Evolutionary conservation across 2,329 filamentous ascomycete genomes (phyloP), one percentile per base, ranked within the genome.

Genomic region (Ophiognomonia clavigignenti-juglandacearum): DNA sequence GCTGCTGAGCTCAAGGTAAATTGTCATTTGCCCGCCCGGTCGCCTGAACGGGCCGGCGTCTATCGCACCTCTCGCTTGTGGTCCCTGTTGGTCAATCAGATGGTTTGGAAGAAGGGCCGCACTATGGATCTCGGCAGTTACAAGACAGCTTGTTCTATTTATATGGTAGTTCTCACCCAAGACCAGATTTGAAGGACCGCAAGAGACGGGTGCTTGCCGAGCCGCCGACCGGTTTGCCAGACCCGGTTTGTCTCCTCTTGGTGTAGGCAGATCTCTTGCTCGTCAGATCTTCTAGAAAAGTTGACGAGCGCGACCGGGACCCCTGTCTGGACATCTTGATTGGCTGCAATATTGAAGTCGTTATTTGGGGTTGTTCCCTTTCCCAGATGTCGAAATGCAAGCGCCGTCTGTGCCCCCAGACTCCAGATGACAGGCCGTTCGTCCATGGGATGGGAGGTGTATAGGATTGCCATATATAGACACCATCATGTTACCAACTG

Each of bases 31-130:
- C 29, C 39, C 40, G 48, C 45, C 45, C 24, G 50, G 50, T 46
- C 50, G 50, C 46, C 46, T 32, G 24, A 49, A 49, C 42, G 39
- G 50, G 50, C 50, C 50, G 43, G 50, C 50, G 50, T 49, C 45
- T 52, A 52, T 19, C 22, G 37, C 23, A 27, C 18, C 20, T 20
- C 6, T 10, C 19, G 13, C 27, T 22, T 29, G 29, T 31, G 16
- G n/a, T n/a, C 14, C 19, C 16, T 4, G 9, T 7, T 35, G n/a
- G 16, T 16, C 3, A 35, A 35, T 35, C 32, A 16, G 32, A 18
- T 9, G n/a, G n/a, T 16, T 6, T 37, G 11, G 19, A 14, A 36
- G 19, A 8, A 36, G 34, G 34, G 13, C 29, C 13, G 11, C n/a
- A 13, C 29, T 10, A 10, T 10, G 29, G 29, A 10, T 6, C 29